Conservation (phyloP, 371 early-diverging fungal species). For the Apophysomyces trapeziformis region DNA sequence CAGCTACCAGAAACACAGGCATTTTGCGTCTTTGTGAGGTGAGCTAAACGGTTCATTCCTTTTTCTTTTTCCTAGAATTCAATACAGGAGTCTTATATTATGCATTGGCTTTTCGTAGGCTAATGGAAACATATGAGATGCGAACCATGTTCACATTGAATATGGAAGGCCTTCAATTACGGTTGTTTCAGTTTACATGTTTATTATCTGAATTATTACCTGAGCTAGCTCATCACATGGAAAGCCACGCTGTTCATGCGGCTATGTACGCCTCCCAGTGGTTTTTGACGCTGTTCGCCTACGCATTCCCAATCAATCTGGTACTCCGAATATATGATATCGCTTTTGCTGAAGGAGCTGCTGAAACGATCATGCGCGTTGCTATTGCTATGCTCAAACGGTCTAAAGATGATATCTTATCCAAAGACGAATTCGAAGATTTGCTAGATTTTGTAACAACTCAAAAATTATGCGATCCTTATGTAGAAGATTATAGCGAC, state of each 20-base stretch:
- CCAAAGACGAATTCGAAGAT: conserved; percentile 83
- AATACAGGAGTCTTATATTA: no score
- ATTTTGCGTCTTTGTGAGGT: conserved; percentile 87
- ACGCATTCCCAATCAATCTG: conserved; percentile 77
- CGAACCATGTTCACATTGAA: conserved; percentile 79
- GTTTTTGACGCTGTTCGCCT: conserved; percentile 92
- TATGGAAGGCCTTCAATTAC: conserved; percentile 87
- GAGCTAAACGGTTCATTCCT: conserved; percentile 8
- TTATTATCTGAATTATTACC: conserved; percentile 83
- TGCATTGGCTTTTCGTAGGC: conserved; percentile 19
- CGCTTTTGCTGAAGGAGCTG: conserved; percentile 83
- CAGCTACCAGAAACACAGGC: conserved; percentile 92
- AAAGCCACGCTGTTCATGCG: conserved; percentile 71
- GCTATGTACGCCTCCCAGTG: conserved; percentile 95
- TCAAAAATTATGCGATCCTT: conserved; percentile 75
- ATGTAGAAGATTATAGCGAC: conserved; percentile 63
- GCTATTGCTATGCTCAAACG: conserved; percentile 86
- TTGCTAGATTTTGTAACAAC: conserved; percentile 80
- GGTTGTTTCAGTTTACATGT: conserved; percentile 83
- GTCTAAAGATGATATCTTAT: conserved; percentile 69
- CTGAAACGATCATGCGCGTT: conserved; percentile 87
- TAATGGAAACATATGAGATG: conserved; percentile 92
- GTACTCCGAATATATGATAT: conserved; percentile 86
- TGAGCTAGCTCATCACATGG: conserved; percentile 72
- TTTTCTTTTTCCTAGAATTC: not conserved